Evolutionary conservation across 1,139 yeast genomes (phyloP).

Genomic region (Magnusiomyces suaveolens): DNA sequence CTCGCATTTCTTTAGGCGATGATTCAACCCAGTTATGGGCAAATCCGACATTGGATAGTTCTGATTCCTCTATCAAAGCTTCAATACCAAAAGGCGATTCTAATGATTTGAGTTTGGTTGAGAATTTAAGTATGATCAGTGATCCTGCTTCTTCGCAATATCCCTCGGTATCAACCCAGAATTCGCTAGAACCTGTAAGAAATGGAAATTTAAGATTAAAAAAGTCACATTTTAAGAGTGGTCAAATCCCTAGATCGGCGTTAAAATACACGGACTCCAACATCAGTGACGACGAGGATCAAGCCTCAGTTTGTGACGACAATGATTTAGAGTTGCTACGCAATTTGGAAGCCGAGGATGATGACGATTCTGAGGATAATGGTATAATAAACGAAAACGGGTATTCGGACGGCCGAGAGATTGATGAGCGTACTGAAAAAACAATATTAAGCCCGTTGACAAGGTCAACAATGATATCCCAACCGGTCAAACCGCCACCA

Average conservation of each 20-base stretch:
- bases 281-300: not conserved
- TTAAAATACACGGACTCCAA: not conserved
- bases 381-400: conserved; percentile 1
- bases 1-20: not conserved
- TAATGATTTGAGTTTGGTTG: too few species aligned
- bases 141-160: not conserved
- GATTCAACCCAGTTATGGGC: not conserved
- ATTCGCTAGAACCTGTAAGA: too few species aligned
- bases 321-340: not conserved
- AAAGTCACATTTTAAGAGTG: too few species aligned
- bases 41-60: not conserved
- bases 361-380: not conserved
- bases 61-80: not conserved
- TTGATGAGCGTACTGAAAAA: conserved; percentile 1
- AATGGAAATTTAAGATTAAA: too few species aligned
- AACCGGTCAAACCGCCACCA: not conserved
- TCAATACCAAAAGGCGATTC: not conserved
- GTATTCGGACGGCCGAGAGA: not conserved
- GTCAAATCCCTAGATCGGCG: too few species aligned
- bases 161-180: not conserved
- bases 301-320: not conserved
- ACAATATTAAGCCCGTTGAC: not conserved
- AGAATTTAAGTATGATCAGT: too few species aligned
- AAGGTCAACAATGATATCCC: not conserved
- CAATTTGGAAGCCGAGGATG: not conserved